These are phyloP conservation scores for Vitis hybrid DNA, from an alignment of 177 flowering plant genomes.

Conservation along the genomic window DNA sequence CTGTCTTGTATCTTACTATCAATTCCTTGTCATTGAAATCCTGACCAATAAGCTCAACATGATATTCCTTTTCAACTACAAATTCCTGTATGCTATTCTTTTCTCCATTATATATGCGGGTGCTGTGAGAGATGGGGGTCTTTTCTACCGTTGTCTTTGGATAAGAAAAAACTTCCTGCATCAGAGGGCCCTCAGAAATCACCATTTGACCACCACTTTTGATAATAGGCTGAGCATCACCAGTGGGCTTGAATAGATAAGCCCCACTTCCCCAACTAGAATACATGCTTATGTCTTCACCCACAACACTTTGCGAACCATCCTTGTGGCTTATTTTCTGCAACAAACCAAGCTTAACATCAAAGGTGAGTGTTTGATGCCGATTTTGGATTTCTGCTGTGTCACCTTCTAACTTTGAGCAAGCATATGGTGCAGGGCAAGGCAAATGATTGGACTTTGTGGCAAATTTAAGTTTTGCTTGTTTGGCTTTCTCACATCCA, in stretches of 20 bases:
- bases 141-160: constrained; percentile 72
- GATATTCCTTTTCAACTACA: constrained; percentile 90
- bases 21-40: constrained; percentile 77
- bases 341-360: constrained; percentile 65
- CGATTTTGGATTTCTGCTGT: constrained; percentile 54
- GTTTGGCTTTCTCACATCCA: constrained; percentile 84
- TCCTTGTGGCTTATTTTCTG: constrained; percentile 49
- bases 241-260: constrained; percentile 85
- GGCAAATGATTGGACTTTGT: constrained; percentile 29
- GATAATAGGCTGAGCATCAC: constrained; percentile 73
- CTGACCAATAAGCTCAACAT: constrained; percentile 80
- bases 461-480: constrained; percentile 50
- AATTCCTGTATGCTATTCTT: constrained; percentile 55
- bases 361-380: constrained; percentile 64
- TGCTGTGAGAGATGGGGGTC: constrained; percentile 81
- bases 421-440: constrained; percentile 74
- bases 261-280: constrained; percentile 91
- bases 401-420: constrained; percentile 57
- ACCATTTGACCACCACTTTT: constrained; percentile 58
- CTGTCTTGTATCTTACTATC: constrained; percentile 83
- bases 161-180: constrained; percentile 80
- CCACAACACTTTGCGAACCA: constrained; percentile 50
- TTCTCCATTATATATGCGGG: constrained; percentile 68
- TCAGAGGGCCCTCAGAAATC: constrained; percentile 69
- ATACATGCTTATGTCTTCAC: constrained; percentile 88